Evolutionary conservation across 75 land plant species (phyloP), one percentile per base, ranked within the genome.

Genomic region (Isoetes taiwanensis): DNA sequence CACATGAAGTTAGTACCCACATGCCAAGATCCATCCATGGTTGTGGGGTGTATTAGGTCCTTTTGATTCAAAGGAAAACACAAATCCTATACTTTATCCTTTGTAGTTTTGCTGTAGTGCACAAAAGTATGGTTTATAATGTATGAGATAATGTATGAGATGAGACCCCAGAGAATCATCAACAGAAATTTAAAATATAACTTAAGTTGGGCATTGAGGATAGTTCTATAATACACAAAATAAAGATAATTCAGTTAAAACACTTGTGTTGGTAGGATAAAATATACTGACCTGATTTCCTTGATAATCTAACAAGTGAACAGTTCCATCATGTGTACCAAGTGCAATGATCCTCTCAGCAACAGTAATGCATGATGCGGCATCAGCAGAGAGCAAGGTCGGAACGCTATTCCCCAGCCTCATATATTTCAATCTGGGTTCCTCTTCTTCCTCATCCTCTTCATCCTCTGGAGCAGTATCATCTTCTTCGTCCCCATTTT

Each of bases 381-480:
- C 78, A 33, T 91, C 97, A 31, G 56, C 73, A 0, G 80, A 65
- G 29, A 91, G 66, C 21, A 91, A 32, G 0, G 80, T 37, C 0
- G 84, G 75, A 3, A 91, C 57, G 62, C 85, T 87, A 1, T 94
- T 94, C 30, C 90, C 95, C 83, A 91, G 72, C 33, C 94, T 73
- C 76, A 80, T 80, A 40, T 91, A 91, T 79, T 91, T 91, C 27
- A 91, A 71, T 59, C 82, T 68, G 38, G 97, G 97, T 72, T 91
- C 97, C 37, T 91, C 97, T 40, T 91, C 97, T 14, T 75, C 84
- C 26, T 76, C 82, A 2, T 57, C 67, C 2, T 64, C 72, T 19
- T 54, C 67, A 8, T 10, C 25, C 25, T 65, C 77, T 9, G 71
- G 82, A 12, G 58, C 74, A 3, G 63, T 75, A 12, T 70, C 89